Evolutionary conservation across 2,329 filamentous ascomycete genomes (phyloP).

Genomic region (Phialophora chinensis): DNA sequence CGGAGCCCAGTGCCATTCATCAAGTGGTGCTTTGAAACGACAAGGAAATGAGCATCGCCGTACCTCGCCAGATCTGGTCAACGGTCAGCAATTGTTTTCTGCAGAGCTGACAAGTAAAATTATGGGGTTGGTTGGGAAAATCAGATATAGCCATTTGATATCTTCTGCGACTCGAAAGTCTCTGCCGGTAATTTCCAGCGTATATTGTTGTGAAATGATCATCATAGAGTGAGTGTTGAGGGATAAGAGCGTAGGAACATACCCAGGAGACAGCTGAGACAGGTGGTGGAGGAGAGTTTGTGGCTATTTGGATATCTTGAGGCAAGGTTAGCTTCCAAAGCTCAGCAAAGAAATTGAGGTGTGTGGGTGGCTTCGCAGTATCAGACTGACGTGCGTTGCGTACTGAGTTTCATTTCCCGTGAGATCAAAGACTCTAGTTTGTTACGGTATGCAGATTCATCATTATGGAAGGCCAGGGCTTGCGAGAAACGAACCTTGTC

Average conservation of each 20-base stretch:
- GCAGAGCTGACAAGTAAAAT: neutral
- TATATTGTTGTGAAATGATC: conserved; percentile 65
- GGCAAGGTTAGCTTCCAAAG: conserved; percentile 17
- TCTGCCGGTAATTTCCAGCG: conserved; percentile 98
- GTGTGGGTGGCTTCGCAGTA: conserved; percentile 41
- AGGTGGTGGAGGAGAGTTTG: neutral
- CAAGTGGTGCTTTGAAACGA: conserved; percentile 55
- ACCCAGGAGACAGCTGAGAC: neutral
- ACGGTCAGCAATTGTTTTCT: conserved; percentile 18
- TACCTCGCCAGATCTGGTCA: conserved; percentile 14
- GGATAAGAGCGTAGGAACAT: conserved; percentile 20
- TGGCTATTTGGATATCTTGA: neutral
- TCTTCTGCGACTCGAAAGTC: conserved; percentile 72
- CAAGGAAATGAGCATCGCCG: conserved; percentile 4
- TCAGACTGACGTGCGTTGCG: conserved; percentile 95
- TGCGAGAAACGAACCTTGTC: conserved; percentile 6
- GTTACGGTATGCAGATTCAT: conserved; percentile 41
- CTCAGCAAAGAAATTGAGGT: neutral
- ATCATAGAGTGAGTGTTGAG: conserved; percentile 57
- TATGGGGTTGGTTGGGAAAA: conserved; percentile 39
- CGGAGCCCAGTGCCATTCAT: conserved; percentile 99
- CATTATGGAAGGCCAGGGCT: conserved; percentile 15
- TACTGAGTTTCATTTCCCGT: conserved; percentile 76
- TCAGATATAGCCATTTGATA: conserved; percentile 88
- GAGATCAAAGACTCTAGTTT: conserved; percentile 98